A percentile compares a stretch with the other conserved stretches of the same genome.
Conservation (phyloP, 2,329 filamentous ascomycete species). For the Ophiostoma australiae region DNA sequence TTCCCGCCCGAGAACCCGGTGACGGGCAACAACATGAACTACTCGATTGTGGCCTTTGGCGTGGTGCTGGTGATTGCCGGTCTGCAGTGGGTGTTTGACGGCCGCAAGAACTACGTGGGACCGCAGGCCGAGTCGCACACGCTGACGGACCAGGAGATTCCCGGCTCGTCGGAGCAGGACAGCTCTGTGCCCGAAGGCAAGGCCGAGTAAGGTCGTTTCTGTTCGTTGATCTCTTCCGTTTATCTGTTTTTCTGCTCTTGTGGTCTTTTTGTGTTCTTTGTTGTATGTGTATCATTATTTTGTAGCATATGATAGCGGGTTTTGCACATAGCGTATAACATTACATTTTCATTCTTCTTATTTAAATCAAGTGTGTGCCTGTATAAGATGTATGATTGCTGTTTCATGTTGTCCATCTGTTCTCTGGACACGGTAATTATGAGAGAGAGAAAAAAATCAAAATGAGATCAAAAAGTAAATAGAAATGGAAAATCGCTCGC, state of each 20-base stretch:
- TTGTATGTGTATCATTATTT: background rate
- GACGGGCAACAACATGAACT: slow-evolving; percentile 63
- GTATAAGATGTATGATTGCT: background rate
- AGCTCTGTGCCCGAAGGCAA: background rate
- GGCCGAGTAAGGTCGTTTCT: background rate
- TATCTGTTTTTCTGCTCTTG: background rate
- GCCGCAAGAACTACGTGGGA: slow-evolving; percentile 45
- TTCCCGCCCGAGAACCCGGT: slow-evolving; percentile 66
- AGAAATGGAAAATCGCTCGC: slow-evolving; percentile 17
- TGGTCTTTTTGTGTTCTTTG: too few species aligned
- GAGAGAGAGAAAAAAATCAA: background rate
- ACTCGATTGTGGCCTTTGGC: slow-evolving; percentile 46
- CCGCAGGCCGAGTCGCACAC: slow-evolving; percentile 28
- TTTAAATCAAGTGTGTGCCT: background rate
- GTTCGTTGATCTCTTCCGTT: background rate
- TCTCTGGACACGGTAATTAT: too few species aligned
- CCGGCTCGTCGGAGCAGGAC: background rate
- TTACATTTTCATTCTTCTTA: background rate
- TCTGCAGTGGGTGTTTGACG: slow-evolving; percentile 45
- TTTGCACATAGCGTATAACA: slow-evolving; percentile 3
- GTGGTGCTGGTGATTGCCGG: slow-evolving; percentile 44
- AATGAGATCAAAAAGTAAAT: background rate
- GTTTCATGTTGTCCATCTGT: background rate
- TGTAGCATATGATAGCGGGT: background rate
- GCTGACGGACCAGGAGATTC: slow-evolving; percentile 6